phyloP scores from a whole-genome alignment of 495 filamentous ascomycete species.

The Penicillium paxilli region DNA sequence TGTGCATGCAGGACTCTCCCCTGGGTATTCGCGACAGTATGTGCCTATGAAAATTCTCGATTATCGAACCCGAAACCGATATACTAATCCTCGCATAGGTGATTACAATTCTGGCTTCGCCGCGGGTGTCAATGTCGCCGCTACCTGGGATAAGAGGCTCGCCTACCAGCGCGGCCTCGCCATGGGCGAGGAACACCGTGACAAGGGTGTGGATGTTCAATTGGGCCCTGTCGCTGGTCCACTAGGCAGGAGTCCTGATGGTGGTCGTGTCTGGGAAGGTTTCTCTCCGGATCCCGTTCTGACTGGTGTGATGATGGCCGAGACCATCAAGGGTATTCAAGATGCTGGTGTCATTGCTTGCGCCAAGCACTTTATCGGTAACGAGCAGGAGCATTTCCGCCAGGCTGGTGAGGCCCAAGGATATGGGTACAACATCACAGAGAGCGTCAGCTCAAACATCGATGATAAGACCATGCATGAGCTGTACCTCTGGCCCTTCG shows the following conservation, averaged over 20 bases:
- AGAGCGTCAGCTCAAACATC: slow-evolving; percentile 75
- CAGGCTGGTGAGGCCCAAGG: slow-evolving; percentile 62
- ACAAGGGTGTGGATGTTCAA: slow-evolving; percentile 82
- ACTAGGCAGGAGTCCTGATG: slow-evolving; percentile 69
- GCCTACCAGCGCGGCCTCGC: slow-evolving; percentile 73
- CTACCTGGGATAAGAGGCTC: slow-evolving; percentile 74
- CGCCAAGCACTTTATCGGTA: slow-evolving; percentile 78
- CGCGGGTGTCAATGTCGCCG: slow-evolving; percentile 77
- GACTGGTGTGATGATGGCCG: slow-evolving; percentile 69
- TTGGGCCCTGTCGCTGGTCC: slow-evolving; percentile 91
- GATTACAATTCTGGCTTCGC: slow-evolving; percentile 82
- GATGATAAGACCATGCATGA: slow-evolving; percentile 97
- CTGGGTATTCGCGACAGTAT: slow-evolving; percentile 75
- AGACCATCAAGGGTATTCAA: slow-evolving; percentile 80
- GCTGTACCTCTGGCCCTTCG: slow-evolving; percentile 87
- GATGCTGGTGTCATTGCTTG: slow-evolving; percentile 78
- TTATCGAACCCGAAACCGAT: too few species aligned
- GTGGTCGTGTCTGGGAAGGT: slow-evolving; percentile 85
- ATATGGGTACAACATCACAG: slow-evolving; percentile 63
- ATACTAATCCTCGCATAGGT: slow-evolving; percentile 35
- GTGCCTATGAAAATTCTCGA: too few species aligned
- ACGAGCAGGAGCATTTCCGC: slow-evolving; percentile 83
- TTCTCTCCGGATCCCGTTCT: slow-evolving; percentile 74
- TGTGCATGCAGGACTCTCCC: slow-evolving; percentile 91
- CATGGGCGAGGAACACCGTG: slow-evolving; percentile 77